phyloP scores from a whole-genome alignment of 2,329 filamentous ascomycete species.

The Pestalotiopsis sp. region DNA sequence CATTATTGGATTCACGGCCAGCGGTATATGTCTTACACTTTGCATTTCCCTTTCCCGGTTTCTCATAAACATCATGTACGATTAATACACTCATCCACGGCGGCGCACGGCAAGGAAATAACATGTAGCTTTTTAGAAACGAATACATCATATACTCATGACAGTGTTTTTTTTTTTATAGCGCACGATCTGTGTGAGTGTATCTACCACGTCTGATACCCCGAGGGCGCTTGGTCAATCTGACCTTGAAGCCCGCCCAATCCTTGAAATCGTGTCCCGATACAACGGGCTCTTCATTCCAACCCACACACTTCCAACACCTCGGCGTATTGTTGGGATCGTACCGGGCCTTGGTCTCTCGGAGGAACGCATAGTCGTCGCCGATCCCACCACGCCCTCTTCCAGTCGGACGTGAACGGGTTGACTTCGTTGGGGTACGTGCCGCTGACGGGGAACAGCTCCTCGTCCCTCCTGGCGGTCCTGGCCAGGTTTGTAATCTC shows the following conservation, averaged over 20 bases:
- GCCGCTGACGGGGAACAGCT: slow-evolving; percentile 29
- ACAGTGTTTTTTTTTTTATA: too few species aligned
- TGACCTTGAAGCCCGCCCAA: not conserved
- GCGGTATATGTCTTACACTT: not conserved
- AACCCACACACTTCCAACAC: slow-evolving; percentile 27
- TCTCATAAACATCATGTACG: not conserved
- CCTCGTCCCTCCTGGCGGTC: slow-evolving; percentile 18
- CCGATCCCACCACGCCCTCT: slow-evolving; percentile 38
- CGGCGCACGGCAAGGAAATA: slow-evolving; percentile 18
- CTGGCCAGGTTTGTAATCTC: slow-evolving; percentile 20
- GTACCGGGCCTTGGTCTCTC: slow-evolving; percentile 32
- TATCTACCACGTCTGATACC: not conserved
- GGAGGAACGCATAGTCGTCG: slow-evolving; percentile 31
- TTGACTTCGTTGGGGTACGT: slow-evolving; percentile 43
- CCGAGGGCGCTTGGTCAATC: not conserved
- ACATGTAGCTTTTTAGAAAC: not conserved
- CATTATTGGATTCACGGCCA: not conserved
- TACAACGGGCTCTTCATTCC: slow-evolving; percentile 20
- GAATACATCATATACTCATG: not conserved
- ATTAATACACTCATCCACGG: slow-evolving; percentile 7
- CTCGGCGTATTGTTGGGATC: slow-evolving; percentile 35
- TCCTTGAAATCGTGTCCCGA: slow-evolving; percentile 1
- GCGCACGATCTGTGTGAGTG: not conserved
- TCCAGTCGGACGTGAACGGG: slow-evolving; percentile 35
- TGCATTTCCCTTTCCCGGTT: not conserved